Conservation (phyloP, 2,329 filamentous ascomycete species). For the Triangularia setosa region DNA sequence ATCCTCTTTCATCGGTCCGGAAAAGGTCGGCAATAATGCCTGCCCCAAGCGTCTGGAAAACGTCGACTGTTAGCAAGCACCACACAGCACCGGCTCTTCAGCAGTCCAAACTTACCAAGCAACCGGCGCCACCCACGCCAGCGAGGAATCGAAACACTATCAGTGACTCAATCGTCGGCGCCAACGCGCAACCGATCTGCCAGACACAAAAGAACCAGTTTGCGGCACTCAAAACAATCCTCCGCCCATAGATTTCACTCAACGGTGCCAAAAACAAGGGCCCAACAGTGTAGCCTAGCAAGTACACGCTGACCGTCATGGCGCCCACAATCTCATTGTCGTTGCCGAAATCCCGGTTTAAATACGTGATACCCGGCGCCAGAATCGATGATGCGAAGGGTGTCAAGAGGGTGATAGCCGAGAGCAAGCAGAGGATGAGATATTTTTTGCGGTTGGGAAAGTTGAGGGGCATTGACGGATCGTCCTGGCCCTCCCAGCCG, state of each 20-base stretch:
- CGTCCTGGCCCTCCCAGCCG: conserved; percentile 57
- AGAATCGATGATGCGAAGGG: conserved; percentile 62
- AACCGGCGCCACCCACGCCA: conserved; percentile 55
- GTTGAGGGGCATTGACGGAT: conserved; percentile 57
- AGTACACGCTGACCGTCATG: conserved; percentile 58
- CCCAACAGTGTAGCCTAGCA: conserved; percentile 56
- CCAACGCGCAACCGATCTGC: conserved; percentile 61
- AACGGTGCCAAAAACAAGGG: conserved; percentile 55
- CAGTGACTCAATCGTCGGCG: conserved; percentile 49
- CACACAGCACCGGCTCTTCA: neutral
- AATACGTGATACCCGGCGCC: conserved; percentile 43
- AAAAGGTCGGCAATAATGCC: conserved; percentile 55
- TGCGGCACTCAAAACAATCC: conserved; percentile 51
- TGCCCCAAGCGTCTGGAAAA: conserved; percentile 44
- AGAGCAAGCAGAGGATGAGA: conserved; percentile 52
- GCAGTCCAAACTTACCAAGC: conserved; percentile 32
- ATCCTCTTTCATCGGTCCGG: conserved; percentile 42
- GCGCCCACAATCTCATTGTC: conserved; percentile 41
- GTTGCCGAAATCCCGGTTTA: conserved; percentile 45
- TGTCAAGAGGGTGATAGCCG: conserved; percentile 61
- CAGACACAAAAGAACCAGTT: conserved; percentile 60
- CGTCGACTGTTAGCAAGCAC: neutral
- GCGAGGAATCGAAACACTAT: conserved; percentile 58
- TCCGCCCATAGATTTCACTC: conserved; percentile 62
- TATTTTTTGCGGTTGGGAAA: conserved; percentile 55